Base-by-base conservation (phyloP, 345 rosid species). In the Citropsis articulata region DNA sequence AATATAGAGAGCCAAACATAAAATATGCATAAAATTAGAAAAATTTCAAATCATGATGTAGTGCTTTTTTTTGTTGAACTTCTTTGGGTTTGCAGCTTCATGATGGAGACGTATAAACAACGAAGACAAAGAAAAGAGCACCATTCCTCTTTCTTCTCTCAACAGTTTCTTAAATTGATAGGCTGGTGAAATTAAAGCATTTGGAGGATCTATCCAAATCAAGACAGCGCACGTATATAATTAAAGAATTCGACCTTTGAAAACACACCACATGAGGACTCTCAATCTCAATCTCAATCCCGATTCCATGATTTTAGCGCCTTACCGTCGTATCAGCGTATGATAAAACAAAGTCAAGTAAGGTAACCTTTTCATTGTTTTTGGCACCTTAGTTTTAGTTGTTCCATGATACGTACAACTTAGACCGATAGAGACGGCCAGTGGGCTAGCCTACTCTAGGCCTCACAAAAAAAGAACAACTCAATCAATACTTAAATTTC, bases 191-290 rank as follows among this genome's bases (percentile, higher is more conserved):
- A 69, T 50, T 65, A 71, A 75, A 61, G 77, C 35, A 38, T 19
- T 0, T 64, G 2, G 21, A 66, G 62, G 81, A 83, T 73, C 81
- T 69, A 83, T 80, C 81, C n/a, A 56, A 33, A 70, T 83, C 86
- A 83, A 64, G 36, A 40, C 57, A 77, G 70, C 63, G 68, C 72
- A 69, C 81, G n/a, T 12, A 19, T 56, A 18, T 33, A 35, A 67
- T 40, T 12, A 45, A 45, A 45, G 18, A 70, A 63, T 61, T 79
- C 62, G 80, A 73, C 85, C 68, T 24, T 50, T 64, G 67, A 68
- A 33, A 79, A 72, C 76, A 77, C 57, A 55, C 74, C 83, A 80
- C 74, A 77, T 80, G 76, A 63, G 25, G 16, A 16, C 19, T 4
- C 9, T 22, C 62, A 6, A 8, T 4, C 5, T 1, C 28, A 22